Percentiles rank a stretch among this genome's conserved stretches.
phyloP scores from a whole-genome alignment of 164 flowering plant species.

The Chimonanthus salicifolius region DNA sequence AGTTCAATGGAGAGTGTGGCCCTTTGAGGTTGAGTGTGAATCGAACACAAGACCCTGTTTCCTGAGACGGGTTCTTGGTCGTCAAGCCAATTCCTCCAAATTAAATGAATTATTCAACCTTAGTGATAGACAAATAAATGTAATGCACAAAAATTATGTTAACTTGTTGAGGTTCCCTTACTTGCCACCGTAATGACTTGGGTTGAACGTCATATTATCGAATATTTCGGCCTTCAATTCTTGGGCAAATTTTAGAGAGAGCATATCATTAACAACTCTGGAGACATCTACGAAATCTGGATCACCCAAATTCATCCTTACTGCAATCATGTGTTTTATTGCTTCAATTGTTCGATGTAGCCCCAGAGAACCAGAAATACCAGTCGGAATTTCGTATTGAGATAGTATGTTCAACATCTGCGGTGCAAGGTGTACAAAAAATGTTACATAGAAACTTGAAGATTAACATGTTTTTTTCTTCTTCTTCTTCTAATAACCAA shows the following conservation, averaged over 20 bases:
- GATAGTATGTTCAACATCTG: slow-evolving; percentile 61
- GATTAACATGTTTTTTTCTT: not conserved
- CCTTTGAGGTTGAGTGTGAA: no score
- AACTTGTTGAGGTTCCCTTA: slow-evolving; percentile 13
- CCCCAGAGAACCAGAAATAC: slow-evolving; percentile 35
- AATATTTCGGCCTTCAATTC: slow-evolving; percentile 35
- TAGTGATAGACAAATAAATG: no score
- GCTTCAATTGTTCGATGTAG: slow-evolving; percentile 54
- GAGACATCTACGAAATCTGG: slow-evolving; percentile 48
- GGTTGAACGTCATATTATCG: slow-evolving; percentile 48
- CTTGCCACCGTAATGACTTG: slow-evolving; percentile 47
- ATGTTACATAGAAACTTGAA: slow-evolving; percentile 1
- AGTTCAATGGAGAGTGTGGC: no score
- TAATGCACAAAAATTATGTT: no score
- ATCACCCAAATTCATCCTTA: slow-evolving; percentile 69
- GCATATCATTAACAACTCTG: slow-evolving; percentile 42
- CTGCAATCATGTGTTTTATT: slow-evolving; percentile 47
- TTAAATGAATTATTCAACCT: no score
- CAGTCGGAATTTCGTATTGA: slow-evolving; percentile 26
- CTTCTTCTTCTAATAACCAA: no score
- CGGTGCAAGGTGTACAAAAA: not conserved
- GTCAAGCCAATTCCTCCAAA: no score
- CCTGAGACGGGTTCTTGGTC: no score
- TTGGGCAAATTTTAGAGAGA: slow-evolving; percentile 48
- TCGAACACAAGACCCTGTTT: no score